Conservation (phyloP, 768 basidiomycete species). For the Pulveroboletus sp. region DNA sequence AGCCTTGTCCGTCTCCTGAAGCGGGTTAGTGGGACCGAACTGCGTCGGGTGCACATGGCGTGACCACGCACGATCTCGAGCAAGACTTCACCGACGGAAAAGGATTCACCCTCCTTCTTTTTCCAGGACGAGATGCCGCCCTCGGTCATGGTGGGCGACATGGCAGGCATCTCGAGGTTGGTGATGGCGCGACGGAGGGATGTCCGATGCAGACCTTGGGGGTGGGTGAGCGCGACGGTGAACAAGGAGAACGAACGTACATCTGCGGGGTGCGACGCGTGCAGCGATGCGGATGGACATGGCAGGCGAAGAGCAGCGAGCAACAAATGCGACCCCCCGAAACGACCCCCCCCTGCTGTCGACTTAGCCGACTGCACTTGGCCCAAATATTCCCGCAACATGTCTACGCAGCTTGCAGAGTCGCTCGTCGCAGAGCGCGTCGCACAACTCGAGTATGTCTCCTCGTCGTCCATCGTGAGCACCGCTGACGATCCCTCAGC, state of each 20-base stretch:
- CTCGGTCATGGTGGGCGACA: slow-evolving; percentile 97
- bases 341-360: slow-evolving; percentile 1
- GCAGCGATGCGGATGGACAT: slow-evolving; percentile 16
- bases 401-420: slow-evolving; percentile 26
- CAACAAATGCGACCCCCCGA: slow-evolving; percentile 2
- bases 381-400: slow-evolving; percentile 12
- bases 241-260: slow-evolving; percentile 10
- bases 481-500: slow-evolving; percentile 33
- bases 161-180: slow-evolving; percentile 87
- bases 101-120: slow-evolving; percentile 78
- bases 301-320: background rate
- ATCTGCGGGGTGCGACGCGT: slow-evolving; percentile 19
- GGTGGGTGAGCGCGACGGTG: slow-evolving; percentile 1
- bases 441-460: slow-evolving; percentile 29
- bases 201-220: slow-evolving; percentile 47
- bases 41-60: background rate
- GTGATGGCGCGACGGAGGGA: slow-evolving; percentile 56
- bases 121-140: slow-evolving; percentile 92
- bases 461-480: background rate
- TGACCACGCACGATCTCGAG: slow-evolving; percentile 73
- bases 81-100: slow-evolving; percentile 77
- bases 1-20: slow-evolving; percentile 89
- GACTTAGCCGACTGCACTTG: too few relatives aligned
- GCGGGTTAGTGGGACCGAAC: slow-evolving; percentile 1
- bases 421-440: slow-evolving; percentile 36